Evolutionary conservation across 192 early-diverging fungal species (phyloP).

Genomic region (Entomortierella beljakovae): DNA sequence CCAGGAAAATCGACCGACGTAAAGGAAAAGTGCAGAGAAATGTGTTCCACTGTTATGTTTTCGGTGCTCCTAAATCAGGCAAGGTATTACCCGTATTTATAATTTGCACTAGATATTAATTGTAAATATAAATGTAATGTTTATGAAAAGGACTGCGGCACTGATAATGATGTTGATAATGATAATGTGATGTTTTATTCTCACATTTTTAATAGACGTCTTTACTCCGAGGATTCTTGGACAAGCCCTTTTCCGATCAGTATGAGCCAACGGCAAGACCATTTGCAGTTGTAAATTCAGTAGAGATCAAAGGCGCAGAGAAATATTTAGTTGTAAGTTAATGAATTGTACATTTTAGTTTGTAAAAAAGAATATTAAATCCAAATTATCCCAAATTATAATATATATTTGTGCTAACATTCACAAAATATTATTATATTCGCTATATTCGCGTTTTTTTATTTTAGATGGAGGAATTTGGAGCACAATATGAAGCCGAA

Average conservation of each 20-base stretch:
- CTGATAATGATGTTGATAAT: no score
- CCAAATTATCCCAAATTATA: background rate
- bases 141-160: background rate
- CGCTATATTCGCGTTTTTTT: conserved; percentile 1
- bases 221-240: conserved; percentile 86
- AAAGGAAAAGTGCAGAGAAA: conserved; percentile 88
- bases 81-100: conserved; percentile 85
- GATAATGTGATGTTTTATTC: background rate
- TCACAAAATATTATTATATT: background rate
- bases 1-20: conserved; percentile 78
- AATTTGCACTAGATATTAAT: no score
- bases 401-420: no score
- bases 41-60: conserved; percentile 94
- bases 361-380: background rate
- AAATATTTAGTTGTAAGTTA: conserved; percentile 90
- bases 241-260: conserved; percentile 81
- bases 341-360: background rate
- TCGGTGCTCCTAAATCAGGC: conserved; percentile 93
- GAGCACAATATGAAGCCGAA: conserved; percentile 86
- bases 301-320: conserved; percentile 93
- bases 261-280: conserved; percentile 82
- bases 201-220: conserved; percentile 65
- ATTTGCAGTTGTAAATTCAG: conserved; percentile 92
- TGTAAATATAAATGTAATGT: background rate
- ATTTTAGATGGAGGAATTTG: conserved; percentile 90